Evolutionary conservation across 2,329 filamentous ascomycete genomes (phyloP).

Genomic region (Ophiostoma sp.): DNA sequence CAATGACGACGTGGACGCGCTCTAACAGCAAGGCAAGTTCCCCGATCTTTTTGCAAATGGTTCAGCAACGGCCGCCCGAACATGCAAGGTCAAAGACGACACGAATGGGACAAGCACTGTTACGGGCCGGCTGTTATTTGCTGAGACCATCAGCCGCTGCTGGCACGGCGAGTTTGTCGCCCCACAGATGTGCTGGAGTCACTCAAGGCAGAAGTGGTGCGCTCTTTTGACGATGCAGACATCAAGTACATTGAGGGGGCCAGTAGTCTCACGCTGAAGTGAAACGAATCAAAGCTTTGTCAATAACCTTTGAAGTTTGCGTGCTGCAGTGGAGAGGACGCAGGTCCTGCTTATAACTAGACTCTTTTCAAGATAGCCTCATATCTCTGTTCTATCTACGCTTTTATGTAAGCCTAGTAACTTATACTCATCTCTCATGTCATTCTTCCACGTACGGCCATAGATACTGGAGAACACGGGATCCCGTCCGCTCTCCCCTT

Average conservation of each 20-base stretch:
- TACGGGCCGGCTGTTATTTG: conserved; percentile 7
- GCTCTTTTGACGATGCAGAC: not conserved
- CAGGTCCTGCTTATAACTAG: too few relatives aligned
- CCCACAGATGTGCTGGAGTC: not conserved
- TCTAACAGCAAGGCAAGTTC: not conserved
- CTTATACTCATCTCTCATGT: too few relatives aligned
- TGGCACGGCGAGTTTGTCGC: conserved; percentile 7
- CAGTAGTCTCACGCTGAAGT: too few relatives aligned
- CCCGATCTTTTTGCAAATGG: not conserved
- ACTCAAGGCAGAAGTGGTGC: not conserved
- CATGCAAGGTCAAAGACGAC: not conserved
- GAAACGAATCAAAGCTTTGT: too few relatives aligned
- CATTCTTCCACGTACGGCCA: too few relatives aligned
- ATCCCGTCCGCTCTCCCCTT: too few relatives aligned
- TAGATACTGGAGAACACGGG: too few relatives aligned
- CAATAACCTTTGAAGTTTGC: too few relatives aligned
- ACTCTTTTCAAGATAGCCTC: too few relatives aligned
- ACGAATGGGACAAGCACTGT: not conserved
- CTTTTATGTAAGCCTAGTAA: too few relatives aligned
- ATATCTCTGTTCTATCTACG: too few relatives aligned
- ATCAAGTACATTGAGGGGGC: not conserved
- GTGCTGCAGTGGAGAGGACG: too few relatives aligned
- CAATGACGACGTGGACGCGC: not conserved
- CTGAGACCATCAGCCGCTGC: conserved; percentile 11
- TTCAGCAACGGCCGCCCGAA: not conserved